Conservation (phyloP, 2,329 filamentous ascomycete genomes). For the Cordyceps fumosorosea region DNA sequence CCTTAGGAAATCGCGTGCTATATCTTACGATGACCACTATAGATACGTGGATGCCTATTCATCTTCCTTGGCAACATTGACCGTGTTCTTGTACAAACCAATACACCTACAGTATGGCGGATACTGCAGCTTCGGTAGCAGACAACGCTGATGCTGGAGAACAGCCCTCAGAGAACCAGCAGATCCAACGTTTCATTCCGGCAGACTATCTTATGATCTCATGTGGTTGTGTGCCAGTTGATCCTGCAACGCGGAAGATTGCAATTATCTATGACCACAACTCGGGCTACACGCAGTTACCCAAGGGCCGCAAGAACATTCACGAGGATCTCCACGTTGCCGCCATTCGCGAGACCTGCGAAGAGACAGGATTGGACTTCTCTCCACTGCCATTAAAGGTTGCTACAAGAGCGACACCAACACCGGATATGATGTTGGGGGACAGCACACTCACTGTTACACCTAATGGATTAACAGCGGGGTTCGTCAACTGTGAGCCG, state of each 20-base stretch:
- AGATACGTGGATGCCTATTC: too few species aligned
- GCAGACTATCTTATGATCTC: conserved; percentile 38
- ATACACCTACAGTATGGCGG: not conserved
- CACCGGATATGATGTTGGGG: conserved; percentile 2
- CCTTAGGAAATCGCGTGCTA: too few species aligned
- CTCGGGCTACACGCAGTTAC: conserved; percentile 38
- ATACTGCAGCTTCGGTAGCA: not conserved
- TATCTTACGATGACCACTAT: too few species aligned
- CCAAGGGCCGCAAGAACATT: conserved; percentile 43
- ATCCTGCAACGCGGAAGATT: conserved; percentile 29
- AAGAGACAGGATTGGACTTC: conserved; percentile 40
- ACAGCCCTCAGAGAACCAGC: not conserved
- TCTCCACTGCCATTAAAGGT: conserved; percentile 33
- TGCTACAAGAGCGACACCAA: conserved; percentile 36
- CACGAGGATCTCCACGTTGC: conserved; percentile 35
- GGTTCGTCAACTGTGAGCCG: conserved; percentile 29
- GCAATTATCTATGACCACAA: conserved; percentile 37
- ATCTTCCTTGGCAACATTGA: too few species aligned
- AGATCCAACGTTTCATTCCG: conserved; percentile 26
- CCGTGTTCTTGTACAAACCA: too few species aligned
- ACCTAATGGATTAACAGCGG: conserved; percentile 21
- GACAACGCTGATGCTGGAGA: not conserved
- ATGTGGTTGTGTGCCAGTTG: conserved; percentile 41
- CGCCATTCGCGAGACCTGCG: conserved; percentile 40
- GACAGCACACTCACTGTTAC: not conserved